These are phyloP conservation scores for Suillus occidentalis DNA, from an alignment of 768 basidiomycete genomes.

Conservation along the genomic window DNA sequence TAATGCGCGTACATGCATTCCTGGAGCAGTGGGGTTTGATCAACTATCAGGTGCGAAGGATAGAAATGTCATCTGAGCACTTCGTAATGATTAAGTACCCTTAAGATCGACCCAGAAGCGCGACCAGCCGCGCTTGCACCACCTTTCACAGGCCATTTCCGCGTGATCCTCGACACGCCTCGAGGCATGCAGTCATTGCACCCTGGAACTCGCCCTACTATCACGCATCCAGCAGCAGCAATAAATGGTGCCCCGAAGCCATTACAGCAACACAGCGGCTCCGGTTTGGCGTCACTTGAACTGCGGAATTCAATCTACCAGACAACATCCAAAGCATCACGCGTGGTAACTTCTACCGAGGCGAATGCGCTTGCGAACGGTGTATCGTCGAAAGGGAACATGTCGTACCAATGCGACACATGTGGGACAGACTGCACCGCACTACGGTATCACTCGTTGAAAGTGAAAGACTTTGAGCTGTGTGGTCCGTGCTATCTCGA, in stretches of 20 bases:
- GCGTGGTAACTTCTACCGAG: conserved; percentile 64
- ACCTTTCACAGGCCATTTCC: conserved; percentile 98
- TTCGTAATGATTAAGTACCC: conserved; percentile 6
- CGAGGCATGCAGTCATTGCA: conserved; percentile 94
- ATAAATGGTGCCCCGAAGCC: conserved; percentile 50
- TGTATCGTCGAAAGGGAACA: conserved; percentile 45
- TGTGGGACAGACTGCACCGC: conserved; percentile 93
- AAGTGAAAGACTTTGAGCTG: conserved; percentile 87
- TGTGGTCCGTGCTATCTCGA: conserved; percentile 94
- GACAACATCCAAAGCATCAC: conserved; percentile 81
- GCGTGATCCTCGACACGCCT: conserved; percentile 95
- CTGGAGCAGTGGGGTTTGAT: conserved; percentile 98
- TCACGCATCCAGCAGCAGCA: conserved; percentile 40
- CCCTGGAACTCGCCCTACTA: conserved; percentile 65
- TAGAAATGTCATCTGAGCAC: not conserved
- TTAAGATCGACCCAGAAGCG: conserved; percentile 94
- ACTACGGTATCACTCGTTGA: conserved; percentile 88
- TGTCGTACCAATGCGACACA: conserved; percentile 82
- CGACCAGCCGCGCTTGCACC: conserved; percentile 92
- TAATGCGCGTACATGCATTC: conserved; percentile 99
- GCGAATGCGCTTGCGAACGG: conserved; percentile 62
- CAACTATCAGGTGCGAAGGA: conserved; percentile 86
- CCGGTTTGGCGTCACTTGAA: conserved; percentile 76
- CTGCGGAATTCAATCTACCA: conserved; percentile 87
- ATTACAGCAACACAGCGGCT: conserved; percentile 26